Percentiles rank a stretch among this genome's conserved stretches.
These are phyloP conservation scores for Maudiozyma humilis DNA, from an alignment of 1,139 yeast genomes.

Conservation along the genomic window DNA sequence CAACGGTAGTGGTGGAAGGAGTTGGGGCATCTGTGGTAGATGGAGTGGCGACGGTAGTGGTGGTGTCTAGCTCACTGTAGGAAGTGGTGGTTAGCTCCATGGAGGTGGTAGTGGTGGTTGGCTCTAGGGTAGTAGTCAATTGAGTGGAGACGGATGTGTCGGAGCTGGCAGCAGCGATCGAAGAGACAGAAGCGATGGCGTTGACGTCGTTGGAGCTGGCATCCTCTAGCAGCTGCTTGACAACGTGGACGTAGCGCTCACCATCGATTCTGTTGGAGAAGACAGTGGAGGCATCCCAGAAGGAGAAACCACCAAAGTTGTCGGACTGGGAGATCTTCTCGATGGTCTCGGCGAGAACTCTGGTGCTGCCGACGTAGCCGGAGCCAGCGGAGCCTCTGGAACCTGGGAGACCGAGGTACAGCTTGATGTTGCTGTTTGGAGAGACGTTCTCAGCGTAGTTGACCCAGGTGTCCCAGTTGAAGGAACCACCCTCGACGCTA, in stretches of 20 bases:
- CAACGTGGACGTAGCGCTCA: slow-evolving; percentile 29
- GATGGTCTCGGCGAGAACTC: slow-evolving; percentile 34
- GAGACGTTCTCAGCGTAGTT: slow-evolving; percentile 52
- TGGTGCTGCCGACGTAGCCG: slow-evolving; percentile 50
- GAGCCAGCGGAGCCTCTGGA: slow-evolving; percentile 57
- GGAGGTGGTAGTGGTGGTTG: slow-evolving; percentile 7
- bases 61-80: background rate
- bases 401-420: slow-evolving; percentile 72
- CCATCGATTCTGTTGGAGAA: slow-evolving; percentile 46
- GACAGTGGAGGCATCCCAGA: slow-evolving; percentile 91
- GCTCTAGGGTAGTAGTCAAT: slow-evolving; percentile 13
- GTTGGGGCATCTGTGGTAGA: slow-evolving; percentile 1
- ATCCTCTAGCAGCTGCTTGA: slow-evolving; percentile 28
- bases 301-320: slow-evolving; percentile 74
- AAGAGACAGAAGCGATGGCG: slow-evolving; percentile 16
- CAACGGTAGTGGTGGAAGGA: slow-evolving; percentile 7
- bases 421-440: slow-evolving; percentile 59
- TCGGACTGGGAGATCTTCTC: slow-evolving; percentile 35
- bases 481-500: slow-evolving; percentile 42
- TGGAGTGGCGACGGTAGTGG: background rate
- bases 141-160: slow-evolving; percentile 10
- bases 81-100: slow-evolving; percentile 6
- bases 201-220: too few species aligned
- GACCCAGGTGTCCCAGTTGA: slow-evolving; percentile 86
- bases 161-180: slow-evolving; percentile 19